Percentiles rank a stretch among this genome's conserved stretches.
These are phyloP conservation scores for Paragyromitra xinjiangensis DNA, from an alignment of 495 filamentous ascomycete species.

Conservation along the genomic window DNA sequence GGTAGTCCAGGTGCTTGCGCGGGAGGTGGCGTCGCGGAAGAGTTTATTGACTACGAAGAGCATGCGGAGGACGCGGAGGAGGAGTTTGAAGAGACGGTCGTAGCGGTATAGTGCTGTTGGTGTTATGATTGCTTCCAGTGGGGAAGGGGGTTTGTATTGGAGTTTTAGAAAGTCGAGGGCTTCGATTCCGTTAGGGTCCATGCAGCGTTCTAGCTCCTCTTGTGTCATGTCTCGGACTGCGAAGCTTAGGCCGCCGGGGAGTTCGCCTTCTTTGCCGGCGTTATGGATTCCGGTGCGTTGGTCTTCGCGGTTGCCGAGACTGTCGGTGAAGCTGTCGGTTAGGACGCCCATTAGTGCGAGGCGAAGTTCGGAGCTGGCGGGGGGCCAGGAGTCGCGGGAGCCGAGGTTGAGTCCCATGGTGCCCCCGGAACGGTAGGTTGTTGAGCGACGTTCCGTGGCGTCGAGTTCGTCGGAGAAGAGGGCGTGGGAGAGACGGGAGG, in stretches of 20 bases:
- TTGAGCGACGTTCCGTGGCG: conserved; percentile 75
- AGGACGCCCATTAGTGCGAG: conserved; percentile 88
- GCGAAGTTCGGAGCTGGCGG: conserved; percentile 88
- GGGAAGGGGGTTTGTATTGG: conserved; percentile 79
- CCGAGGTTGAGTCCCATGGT: conserved; percentile 83
- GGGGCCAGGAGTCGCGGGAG: conserved; percentile 83
- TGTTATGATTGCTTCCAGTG: conserved; percentile 78
- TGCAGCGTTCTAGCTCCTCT: conserved; percentile 78
- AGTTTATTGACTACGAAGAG: conserved; percentile 77
- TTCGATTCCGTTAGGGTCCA: conserved; percentile 79
- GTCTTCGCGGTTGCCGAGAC: conserved; percentile 25
- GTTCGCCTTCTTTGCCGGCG: conserved; percentile 58
- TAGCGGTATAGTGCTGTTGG: conserved; percentile 74
- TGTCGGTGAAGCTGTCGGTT: conserved; percentile 71
- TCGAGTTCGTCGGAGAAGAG: conserved; percentile 88
- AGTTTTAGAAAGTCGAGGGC: conserved; percentile 91
- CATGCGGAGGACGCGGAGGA: conserved; percentile 82
- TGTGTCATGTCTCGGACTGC: conserved; percentile 80
- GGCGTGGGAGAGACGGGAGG: conserved; percentile 77
- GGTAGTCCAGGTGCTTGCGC: conserved; percentile 57
- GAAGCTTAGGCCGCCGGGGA: conserved; percentile 87
- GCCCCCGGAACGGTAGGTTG: conserved; percentile 72
- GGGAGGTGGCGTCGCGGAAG: conserved; percentile 67
- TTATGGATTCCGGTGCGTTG: conserved; percentile 32
- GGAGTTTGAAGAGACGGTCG: conserved; percentile 79